Base-by-base conservation (phyloP, 352 stramenopile species). In the Elongisporangium anandrum region DNA sequence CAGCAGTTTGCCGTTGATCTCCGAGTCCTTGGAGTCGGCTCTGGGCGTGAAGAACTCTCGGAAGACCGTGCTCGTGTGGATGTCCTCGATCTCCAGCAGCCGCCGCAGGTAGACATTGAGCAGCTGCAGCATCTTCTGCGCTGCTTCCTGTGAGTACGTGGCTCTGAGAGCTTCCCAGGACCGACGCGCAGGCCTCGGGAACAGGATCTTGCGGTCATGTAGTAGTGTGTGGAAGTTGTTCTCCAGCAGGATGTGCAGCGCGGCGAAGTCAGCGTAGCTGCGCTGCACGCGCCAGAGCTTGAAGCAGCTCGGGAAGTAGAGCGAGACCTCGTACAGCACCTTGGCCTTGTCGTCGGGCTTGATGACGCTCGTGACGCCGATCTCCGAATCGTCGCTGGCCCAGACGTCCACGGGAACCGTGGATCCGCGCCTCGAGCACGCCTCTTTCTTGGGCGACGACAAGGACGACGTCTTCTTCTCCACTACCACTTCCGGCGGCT, bases 71-170 rank as follows among this genome's bases (percentile, higher is more conserved):
- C 74, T 72, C 21, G 72, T 59, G 54, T 79, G 65, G 2, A 90
- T 56, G 29, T 63, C 70, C 48, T 81, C 71, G 29, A 88, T 72
- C 64, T 86, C 80, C 47, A 90, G 61, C 24, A 90, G 63, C 52
- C 77, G 74, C 60, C 81, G 80, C 58, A 90, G 51, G 50, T 90
- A 90, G 23, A 67, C 60, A 58, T 88, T 90, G 24, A 90, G 64
- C 56, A 80, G 72, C 22, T 66, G 60, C n/a, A 68, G 62, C 23
- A 84, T 66, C 20, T 76, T 73, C 56, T 73, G 61, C 8, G 69
- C 61, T 19, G 60, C 41, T 23, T 73, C 64, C 1, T 71, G 65
- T 0, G 34, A 49, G 6, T 61, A 50, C 41, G 62, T 52, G 20
- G 65, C 61, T 1, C 60, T 57, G 39, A 78, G 66, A 7, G 71